phyloP scores from a whole-genome alignment of 1,139 yeast genomes.

The Hyphopichia wangnamkhiaoensis region DNA sequence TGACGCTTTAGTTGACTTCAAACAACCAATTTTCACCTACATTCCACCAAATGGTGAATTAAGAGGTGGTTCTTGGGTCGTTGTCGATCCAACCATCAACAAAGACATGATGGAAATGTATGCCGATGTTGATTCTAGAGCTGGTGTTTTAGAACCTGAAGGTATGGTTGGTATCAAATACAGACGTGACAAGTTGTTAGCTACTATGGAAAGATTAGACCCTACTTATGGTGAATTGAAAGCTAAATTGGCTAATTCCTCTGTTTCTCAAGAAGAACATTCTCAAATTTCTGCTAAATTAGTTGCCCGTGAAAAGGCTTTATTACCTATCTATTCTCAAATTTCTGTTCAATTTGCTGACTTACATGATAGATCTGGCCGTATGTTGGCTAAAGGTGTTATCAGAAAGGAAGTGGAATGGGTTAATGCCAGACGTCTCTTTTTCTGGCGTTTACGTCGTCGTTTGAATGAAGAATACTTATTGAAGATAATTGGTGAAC shows the following conservation, averaged over 20 bases:
- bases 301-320: conserved; percentile 72
- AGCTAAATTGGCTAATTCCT: conserved; percentile 53
- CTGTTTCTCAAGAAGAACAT: conserved; percentile 63
- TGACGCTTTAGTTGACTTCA: conserved; percentile 93
- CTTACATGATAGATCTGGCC: conserved; percentile 94
- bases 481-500: conserved; percentile 70
- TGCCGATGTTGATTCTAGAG: conserved; percentile 95
- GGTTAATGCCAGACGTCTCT: conserved; percentile 87
- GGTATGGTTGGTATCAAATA: conserved; percentile 99
- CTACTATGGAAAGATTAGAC: conserved; percentile 90
- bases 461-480: conserved; percentile 92
- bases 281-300: conserved; percentile 65
- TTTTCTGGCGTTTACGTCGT: conserved; percentile 99
- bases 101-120: conserved; percentile 99
- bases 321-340: conserved; percentile 89
- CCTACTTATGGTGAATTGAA: conserved; percentile 68
- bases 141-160: conserved; percentile 97
- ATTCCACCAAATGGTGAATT: conserved; percentile 98
- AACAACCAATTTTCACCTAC: conserved; percentile 94
- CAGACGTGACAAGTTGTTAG: conserved; percentile 86
- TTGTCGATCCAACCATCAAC: conserved; percentile 97
- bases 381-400: conserved; percentile 95
- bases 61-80: conserved; percentile 99
- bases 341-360: conserved; percentile 96
- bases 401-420: conserved; percentile 84